These are phyloP conservation scores for Aspergillus pseudoviridinutans DNA, from an alignment of 2,329 filamentous ascomycete genomes.

Conservation along the genomic window DNA sequence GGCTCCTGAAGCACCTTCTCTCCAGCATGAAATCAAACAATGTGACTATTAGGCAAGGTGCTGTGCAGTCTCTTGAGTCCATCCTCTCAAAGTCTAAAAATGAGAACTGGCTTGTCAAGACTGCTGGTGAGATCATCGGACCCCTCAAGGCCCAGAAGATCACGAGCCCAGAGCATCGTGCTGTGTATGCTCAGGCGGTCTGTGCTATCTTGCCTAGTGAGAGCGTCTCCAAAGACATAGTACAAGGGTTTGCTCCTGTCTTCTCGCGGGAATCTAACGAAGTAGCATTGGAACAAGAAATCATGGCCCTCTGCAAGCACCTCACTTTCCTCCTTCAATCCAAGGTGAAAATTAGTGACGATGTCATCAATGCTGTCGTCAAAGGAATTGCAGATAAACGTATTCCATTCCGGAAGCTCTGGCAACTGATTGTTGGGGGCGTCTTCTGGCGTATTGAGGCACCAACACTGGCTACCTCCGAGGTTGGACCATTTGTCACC, in stretches of 20 bases:
- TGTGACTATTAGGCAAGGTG: constrained; percentile 68
- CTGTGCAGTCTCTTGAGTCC: constrained; percentile 67
- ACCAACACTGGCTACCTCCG: constrained; percentile 47
- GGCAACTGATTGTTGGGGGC: constrained; percentile 72
- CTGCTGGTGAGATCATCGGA: constrained; percentile 71
- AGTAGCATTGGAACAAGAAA: constrained; percentile 70
- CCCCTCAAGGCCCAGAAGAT: constrained; percentile 83
- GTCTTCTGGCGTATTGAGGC: constrained; percentile 58
- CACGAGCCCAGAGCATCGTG: constrained; percentile 76
- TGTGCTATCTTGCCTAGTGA: constrained; percentile 58
- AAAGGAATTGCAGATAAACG: constrained; percentile 89
- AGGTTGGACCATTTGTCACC: constrained; percentile 46
- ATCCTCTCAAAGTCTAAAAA: constrained; percentile 63
- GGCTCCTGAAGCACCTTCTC: constrained; percentile 81
- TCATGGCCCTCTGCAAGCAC: constrained; percentile 65
- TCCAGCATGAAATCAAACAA: constrained; percentile 91
- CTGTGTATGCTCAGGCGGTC: constrained; percentile 78
- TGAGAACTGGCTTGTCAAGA: constrained; percentile 57
- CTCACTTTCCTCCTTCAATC: constrained; percentile 60
- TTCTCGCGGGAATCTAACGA: constrained; percentile 88
- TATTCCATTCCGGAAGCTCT: constrained; percentile 68
- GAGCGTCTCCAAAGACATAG: constrained; percentile 62
- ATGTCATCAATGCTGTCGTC: constrained; percentile 64
- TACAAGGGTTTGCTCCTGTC: constrained; percentile 62
- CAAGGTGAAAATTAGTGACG: constrained; percentile 59